These are phyloP conservation scores for Hypoxylon lienhwacheense DNA, from an alignment of 495 filamentous ascomycete genomes.

Conservation along the genomic window DNA sequence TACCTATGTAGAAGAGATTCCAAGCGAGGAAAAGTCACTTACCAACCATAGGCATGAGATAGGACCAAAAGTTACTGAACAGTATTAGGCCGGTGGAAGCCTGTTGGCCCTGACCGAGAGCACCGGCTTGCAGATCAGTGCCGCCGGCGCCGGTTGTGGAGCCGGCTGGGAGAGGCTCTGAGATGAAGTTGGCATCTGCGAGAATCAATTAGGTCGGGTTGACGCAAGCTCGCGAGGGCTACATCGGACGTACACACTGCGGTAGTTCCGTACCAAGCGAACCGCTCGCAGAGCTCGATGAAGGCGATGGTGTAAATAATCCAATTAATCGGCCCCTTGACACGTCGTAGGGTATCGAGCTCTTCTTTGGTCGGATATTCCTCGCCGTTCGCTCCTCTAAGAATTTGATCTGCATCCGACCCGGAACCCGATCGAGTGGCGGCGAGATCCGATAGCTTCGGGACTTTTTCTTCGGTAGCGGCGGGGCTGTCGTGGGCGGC, in stretches of 20 bases:
- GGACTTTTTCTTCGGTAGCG: neutral
- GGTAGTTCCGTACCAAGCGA: constrained; percentile 77
- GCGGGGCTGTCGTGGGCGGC: constrained; percentile 7
- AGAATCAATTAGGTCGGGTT: constrained; percentile 11
- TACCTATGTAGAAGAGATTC: neutral
- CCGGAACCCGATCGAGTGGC: constrained; percentile 13
- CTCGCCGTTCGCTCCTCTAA: constrained; percentile 37
- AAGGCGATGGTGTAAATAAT: constrained; percentile 70
- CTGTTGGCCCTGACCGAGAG: constrained; percentile 66
- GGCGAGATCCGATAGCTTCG: constrained; percentile 2
- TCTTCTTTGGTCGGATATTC: constrained; percentile 63
- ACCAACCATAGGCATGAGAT: constrained; percentile 66
- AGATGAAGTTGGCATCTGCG: constrained; percentile 64
- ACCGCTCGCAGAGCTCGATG: constrained; percentile 76
- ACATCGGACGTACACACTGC: constrained; percentile 58
- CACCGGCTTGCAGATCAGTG: constrained; percentile 60
- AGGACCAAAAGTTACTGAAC: constrained; percentile 78
- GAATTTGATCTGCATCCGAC: constrained; percentile 24
- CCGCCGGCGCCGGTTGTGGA: constrained; percentile 63
- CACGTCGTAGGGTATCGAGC: constrained; percentile 60
- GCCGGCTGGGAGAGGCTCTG: constrained; percentile 60
- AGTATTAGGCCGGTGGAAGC: constrained; percentile 65
- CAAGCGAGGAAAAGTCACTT: constrained; percentile 10
- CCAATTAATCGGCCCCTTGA: constrained; percentile 66
- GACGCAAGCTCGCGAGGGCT: neutral